phyloP scores from a whole-genome alignment of 2,329 filamentous ascomycete genomes.

The Claviceps humidiphila region DNA sequence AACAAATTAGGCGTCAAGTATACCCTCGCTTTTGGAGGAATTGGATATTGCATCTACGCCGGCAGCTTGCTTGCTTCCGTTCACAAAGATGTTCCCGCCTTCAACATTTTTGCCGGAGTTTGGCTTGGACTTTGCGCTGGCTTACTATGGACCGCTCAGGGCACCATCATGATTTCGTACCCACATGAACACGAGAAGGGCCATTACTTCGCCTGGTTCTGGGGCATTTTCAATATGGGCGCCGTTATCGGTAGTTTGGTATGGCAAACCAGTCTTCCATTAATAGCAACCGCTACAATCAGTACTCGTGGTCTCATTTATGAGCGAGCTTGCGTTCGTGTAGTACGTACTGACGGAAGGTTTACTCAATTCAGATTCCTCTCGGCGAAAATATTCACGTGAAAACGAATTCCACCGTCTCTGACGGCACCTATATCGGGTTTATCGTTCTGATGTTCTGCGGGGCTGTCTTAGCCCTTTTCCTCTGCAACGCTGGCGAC shows the following conservation, averaged over 20 bases:
- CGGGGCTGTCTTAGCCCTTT: constrained; percentile 56
- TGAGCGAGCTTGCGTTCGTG: neutral
- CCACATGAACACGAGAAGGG: constrained; percentile 72
- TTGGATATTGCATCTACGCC: constrained; percentile 65
- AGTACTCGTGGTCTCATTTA: neutral
- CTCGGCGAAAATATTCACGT: constrained; percentile 56
- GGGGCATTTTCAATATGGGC: constrained; percentile 90
- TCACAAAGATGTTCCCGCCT: constrained; percentile 35
- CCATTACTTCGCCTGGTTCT: constrained; percentile 80
- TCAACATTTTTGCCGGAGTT: constrained; percentile 55
- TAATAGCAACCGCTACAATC: no score
- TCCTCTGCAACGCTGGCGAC: constrained; percentile 56
- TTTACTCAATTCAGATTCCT: constrained; percentile 31
- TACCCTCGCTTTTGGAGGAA: constrained; percentile 56
- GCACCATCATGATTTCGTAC: constrained; percentile 83
- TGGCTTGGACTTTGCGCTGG: constrained; percentile 68
- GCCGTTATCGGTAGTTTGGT: constrained; percentile 69
- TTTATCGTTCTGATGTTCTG: constrained; percentile 73
- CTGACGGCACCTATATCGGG: constrained; percentile 73
- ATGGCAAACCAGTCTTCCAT: constrained; percentile 10
- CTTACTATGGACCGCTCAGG: constrained; percentile 71
- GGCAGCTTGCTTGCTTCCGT: constrained; percentile 56
- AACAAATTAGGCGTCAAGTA: constrained; percentile 59
- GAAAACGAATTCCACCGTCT: constrained; percentile 34
- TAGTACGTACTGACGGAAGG: neutral